These are phyloP conservation scores for Leishmania lainsoni DNA, from an alignment of 208 protist genomes.

Conservation along the genomic window DNA sequence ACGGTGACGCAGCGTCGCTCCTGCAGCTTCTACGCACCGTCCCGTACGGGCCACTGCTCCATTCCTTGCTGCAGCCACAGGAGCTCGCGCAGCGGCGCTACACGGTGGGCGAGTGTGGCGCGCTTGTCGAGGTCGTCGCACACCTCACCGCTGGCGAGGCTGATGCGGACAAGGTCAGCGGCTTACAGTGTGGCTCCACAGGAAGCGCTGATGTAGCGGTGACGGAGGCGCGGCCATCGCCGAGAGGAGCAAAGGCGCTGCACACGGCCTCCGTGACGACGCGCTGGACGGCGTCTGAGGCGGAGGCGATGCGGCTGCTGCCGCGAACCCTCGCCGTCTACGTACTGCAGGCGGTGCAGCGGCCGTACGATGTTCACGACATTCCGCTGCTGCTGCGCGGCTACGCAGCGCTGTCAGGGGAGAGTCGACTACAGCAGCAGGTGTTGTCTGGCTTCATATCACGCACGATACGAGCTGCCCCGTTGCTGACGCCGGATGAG, in stretches of 20 bases:
- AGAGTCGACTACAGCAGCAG: conserved; percentile 32
- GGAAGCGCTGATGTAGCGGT: neutral
- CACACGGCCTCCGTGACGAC: neutral
- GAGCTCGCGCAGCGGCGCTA: conserved; percentile 15
- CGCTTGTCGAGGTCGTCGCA: conserved; percentile 32
- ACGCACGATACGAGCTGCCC: conserved; percentile 55
- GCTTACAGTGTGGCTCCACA: neutral
- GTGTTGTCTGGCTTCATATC: conserved; percentile 66
- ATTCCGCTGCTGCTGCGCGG: conserved; percentile 54
- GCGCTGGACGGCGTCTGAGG: neutral
- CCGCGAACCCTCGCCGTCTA: conserved; percentile 41
- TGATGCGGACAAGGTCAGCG: neutral
- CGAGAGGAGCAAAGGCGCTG: neutral
- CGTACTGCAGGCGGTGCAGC: conserved; percentile 49
- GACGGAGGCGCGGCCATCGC: neutral
- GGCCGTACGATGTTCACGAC: conserved; percentile 37
- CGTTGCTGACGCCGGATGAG: conserved; percentile 46
- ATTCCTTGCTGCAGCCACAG: conserved; percentile 1
- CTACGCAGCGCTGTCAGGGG: conserved; percentile 45
- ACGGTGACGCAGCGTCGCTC: conserved; percentile 17
- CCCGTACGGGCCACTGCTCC: conserved; percentile 22
- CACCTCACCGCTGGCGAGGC: conserved; percentile 12
- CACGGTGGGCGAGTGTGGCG: conserved; percentile 30
- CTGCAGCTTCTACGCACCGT: conserved; percentile 20
- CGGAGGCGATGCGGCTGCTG: conserved; percentile 23